Percentiles rank a stretch among this genome's conserved stretches.
phyloP scores from a whole-genome alignment of 2,329 filamentous ascomycete species.

The Xylariaceae sp. region DNA sequence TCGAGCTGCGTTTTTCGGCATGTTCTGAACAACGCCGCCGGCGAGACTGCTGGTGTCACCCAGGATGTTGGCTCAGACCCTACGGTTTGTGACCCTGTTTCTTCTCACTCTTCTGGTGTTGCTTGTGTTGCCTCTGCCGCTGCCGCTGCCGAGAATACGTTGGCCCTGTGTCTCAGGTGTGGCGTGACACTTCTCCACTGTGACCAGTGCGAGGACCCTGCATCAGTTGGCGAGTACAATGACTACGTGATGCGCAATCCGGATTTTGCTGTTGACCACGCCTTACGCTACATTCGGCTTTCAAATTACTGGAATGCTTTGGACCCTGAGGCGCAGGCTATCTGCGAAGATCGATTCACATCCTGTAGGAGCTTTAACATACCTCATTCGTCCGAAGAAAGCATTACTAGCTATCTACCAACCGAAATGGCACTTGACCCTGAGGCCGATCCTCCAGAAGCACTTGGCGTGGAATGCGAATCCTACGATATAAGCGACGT shows the following conservation, averaged over 20 bases:
- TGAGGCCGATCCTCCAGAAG: slow-evolving; percentile 40
- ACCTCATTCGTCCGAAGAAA: slow-evolving; percentile 23
- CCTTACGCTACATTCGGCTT: slow-evolving; percentile 27
- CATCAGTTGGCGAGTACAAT: slow-evolving; percentile 39
- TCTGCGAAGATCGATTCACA: slow-evolving; percentile 30
- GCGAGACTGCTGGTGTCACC: slow-evolving; percentile 95
- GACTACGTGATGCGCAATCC: slow-evolving; percentile 30
- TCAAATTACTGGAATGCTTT: slow-evolving; percentile 33
- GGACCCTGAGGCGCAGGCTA: slow-evolving; percentile 29
- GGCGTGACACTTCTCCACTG: slow-evolving; percentile 42
- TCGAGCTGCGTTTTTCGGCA: slow-evolving; percentile 96
- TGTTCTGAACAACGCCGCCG: slow-evolving; percentile 86
- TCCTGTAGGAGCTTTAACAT: slow-evolving; percentile 23
- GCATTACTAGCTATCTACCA: slow-evolving; percentile 31
- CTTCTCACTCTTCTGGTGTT: slow-evolving; percentile 35
- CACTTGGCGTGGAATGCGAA: slow-evolving; percentile 35
- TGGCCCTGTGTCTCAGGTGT: slow-evolving; percentile 41
- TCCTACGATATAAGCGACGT: slow-evolving; percentile 22
- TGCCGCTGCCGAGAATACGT: slow-evolving; percentile 25
- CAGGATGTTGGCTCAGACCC: slow-evolving; percentile 97
- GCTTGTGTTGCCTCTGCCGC: slow-evolving; percentile 15
- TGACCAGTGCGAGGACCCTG: slow-evolving; percentile 36
- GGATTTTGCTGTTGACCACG: slow-evolving; percentile 31
- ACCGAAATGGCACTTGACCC: slow-evolving; percentile 26
- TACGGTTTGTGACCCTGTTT: slow-evolving; percentile 79